A percentile compares a stretch with the other conserved stretches of the same genome.
phyloP scores from a whole-genome alignment of 192 early-diverging fungal genomes.

The Dispira simplex region DNA sequence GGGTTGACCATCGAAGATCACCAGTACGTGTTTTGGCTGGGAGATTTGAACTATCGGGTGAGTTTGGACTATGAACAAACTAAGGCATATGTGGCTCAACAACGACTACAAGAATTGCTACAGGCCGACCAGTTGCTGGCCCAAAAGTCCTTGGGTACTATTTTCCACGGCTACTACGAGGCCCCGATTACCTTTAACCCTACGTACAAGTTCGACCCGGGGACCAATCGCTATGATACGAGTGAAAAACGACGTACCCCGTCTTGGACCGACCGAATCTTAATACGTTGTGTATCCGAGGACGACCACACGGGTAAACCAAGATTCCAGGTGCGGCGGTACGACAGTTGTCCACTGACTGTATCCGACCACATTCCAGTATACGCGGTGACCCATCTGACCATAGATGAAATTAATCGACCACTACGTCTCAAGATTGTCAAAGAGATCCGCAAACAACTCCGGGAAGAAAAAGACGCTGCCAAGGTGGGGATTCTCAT shows the following conservation, averaged over 20 bases:
- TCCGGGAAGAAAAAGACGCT: not conserved
- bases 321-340: not conserved
- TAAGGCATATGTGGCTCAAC: conserved; percentile 20
- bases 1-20: conserved; percentile 59
- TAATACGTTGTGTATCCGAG: conserved; percentile 27
- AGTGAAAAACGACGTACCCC: conserved; percentile 89
- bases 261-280: conserved; percentile 91
- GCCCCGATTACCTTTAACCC: conserved; percentile 70
- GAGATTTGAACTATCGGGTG: conserved; percentile 91
- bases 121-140: conserved; percentile 39
- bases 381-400: not conserved
- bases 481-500: not conserved
- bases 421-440: not conserved
- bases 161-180: conserved; percentile 70
- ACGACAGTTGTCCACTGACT: not conserved
- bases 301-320: not conserved
- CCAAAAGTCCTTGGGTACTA: conserved; percentile 40
- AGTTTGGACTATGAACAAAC: conserved; percentile 52
- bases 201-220: conserved; percentile 95
- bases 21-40: conserved; percentile 72
- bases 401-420: conserved; percentile 1
- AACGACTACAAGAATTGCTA: conserved; percentile 32
- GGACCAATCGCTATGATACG: conserved; percentile 71
- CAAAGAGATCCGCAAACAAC: not conserved
- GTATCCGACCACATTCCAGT: conserved; percentile 1